Percentiles rank a stretch among this genome's conserved stretches.
phyloP scores from a whole-genome alignment of 2,329 filamentous ascomycete genomes.

The Periconia digitata region DNA sequence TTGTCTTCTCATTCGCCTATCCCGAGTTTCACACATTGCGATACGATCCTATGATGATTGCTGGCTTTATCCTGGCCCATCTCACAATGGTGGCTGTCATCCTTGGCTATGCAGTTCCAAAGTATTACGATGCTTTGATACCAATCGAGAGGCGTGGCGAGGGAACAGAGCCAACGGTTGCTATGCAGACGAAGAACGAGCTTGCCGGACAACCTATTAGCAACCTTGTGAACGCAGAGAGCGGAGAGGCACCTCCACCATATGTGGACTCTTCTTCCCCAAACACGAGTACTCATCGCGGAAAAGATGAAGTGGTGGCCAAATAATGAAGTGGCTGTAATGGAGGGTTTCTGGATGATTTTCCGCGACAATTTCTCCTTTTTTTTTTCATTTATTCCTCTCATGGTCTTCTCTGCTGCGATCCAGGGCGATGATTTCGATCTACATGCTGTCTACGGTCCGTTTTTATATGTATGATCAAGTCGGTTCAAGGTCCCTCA shows the following conservation, averaged over 20 bases:
- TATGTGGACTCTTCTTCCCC: neutral
- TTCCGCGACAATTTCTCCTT: neutral
- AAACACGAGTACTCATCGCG: neutral
- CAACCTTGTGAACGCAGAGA: constrained; percentile 1
- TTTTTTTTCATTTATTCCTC: neutral
- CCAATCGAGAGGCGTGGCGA: constrained; percentile 51
- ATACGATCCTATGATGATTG: constrained; percentile 40
- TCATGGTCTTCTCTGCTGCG: too few species aligned
- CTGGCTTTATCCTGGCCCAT: constrained; percentile 33
- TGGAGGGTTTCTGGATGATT: neutral
- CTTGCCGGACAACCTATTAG: constrained; percentile 18
- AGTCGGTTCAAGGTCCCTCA: too few species aligned
- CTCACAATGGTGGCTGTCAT: constrained; percentile 49
- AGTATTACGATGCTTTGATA: constrained; percentile 58
- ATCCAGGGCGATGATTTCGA: too few species aligned
- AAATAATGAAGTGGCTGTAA: too few species aligned
- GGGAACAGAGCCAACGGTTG: constrained; percentile 42
- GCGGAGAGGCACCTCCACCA: neutral
- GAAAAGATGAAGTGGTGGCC: neutral
- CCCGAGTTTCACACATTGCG: constrained; percentile 34
- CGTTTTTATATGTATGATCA: too few species aligned
- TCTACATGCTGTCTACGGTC: too few species aligned
- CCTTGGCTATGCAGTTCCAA: constrained; percentile 54
- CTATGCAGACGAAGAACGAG: constrained; percentile 30
- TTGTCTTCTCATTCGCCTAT: constrained; percentile 39